These are phyloP conservation scores for Conticribra weissflogii DNA, from an alignment of 108 stramenopile species.

Conservation along the genomic window DNA sequence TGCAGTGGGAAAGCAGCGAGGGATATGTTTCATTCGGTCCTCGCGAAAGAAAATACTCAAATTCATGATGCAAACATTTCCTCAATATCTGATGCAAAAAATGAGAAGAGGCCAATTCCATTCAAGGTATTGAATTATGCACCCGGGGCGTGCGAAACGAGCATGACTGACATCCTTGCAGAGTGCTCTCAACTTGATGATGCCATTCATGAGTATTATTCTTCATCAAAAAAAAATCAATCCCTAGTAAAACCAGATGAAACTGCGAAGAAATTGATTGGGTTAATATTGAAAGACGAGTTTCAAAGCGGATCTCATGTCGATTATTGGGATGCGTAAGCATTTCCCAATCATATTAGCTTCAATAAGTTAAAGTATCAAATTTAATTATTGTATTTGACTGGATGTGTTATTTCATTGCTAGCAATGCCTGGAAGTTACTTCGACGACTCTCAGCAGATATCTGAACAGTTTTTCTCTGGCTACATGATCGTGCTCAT, in stretches of 20 bases:
- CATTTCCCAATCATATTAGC: not conserved
- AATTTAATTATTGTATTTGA: not conserved
- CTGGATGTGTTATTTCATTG: not conserved
- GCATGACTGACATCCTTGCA: conserved; percentile 65
- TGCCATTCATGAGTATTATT: conserved; percentile 45
- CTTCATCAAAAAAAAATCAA: conserved; percentile 23
- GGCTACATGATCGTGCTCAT: too few relatives aligned
- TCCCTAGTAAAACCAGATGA: conserved; percentile 54
- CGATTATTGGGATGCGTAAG: conserved; percentile 71
- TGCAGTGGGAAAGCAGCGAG: conserved; percentile 79
- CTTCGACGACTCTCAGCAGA: too few relatives aligned
- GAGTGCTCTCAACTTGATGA: conserved; percentile 47
- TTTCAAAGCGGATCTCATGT: conserved; percentile 75
- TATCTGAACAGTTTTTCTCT: too few relatives aligned
- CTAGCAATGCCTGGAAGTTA: too few relatives aligned
- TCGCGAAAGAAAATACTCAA: conserved; percentile 62
- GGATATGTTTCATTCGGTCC: conserved; percentile 67
- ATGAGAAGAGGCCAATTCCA: not conserved
- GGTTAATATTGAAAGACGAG: conserved; percentile 47
- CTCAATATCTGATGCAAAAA: not conserved
- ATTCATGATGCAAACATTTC: not conserved
- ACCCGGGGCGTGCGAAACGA: conserved; percentile 79
- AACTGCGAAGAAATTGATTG: conserved; percentile 65
- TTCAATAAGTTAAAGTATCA: not conserved
- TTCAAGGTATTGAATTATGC: conserved; percentile 79